Evolutionary conservation across 1,284 basidiomycete species (phyloP).

Genomic region (Amylostereum areolatum): DNA sequence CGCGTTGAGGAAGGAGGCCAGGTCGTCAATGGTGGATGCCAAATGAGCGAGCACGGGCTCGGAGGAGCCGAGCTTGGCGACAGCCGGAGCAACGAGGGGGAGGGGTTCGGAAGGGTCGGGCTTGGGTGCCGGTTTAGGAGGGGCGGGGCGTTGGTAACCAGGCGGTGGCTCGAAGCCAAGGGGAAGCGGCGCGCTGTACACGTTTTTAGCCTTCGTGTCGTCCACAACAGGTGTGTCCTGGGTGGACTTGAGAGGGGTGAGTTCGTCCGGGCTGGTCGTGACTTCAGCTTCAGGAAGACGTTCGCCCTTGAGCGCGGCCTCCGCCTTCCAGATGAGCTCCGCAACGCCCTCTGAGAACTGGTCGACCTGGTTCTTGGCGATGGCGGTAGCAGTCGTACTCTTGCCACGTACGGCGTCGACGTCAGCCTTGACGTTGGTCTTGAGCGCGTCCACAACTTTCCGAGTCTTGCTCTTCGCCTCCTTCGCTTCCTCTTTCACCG

Average conservation of each 20-base stretch:
- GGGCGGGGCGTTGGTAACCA: slow-evolving; percentile 63
- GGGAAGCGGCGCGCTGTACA: slow-evolving; percentile 75
- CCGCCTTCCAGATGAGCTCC: slow-evolving; percentile 62
- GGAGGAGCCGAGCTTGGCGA: slow-evolving; percentile 66
- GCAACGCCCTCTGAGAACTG: slow-evolving; percentile 59
- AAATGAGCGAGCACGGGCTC: slow-evolving; percentile 92
- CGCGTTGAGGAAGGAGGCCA: slow-evolving; percentile 76
- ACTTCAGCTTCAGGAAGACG: slow-evolving; percentile 19
- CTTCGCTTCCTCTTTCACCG: slow-evolving; percentile 30
- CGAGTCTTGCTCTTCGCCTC: slow-evolving; percentile 35
- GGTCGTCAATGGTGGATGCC: slow-evolving; percentile 89
- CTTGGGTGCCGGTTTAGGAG: slow-evolving; percentile 32
- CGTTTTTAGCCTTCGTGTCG: slow-evolving; percentile 32
- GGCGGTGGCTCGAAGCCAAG: slow-evolving; percentile 90
- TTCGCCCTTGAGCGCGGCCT: slow-evolving; percentile 50
- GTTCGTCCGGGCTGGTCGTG: slow-evolving; percentile 27
- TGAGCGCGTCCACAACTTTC: slow-evolving; percentile 39
- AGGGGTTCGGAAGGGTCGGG: slow-evolving; percentile 41
- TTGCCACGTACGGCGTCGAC: slow-evolving; percentile 33
- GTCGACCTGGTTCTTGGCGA: slow-evolving; percentile 41
- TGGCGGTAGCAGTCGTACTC: slow-evolving; percentile 33
- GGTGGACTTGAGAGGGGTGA: slow-evolving; percentile 23
- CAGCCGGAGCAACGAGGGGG: slow-evolving; percentile 78
- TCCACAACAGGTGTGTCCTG: slow-evolving; percentile 22
- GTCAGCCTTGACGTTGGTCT: slow-evolving; percentile 41